These are phyloP conservation scores for Acanthamoeba triangularis DNA, from an alignment of 208 protist species.

Conservation along the genomic window DNA sequence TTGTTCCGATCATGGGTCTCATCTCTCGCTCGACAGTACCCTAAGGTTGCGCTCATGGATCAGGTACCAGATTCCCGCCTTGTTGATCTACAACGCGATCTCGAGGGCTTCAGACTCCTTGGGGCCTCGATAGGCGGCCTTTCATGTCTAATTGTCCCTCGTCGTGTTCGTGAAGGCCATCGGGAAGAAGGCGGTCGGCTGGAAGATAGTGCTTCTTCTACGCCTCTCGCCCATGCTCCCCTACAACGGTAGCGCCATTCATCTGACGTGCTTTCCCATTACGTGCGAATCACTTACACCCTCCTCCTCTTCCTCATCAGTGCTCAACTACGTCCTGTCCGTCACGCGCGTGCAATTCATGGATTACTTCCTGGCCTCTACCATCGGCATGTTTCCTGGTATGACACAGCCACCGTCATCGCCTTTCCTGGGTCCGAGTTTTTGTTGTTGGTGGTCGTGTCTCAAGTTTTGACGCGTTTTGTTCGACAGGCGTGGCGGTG, in stretches of 20 bases:
- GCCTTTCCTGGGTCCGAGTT: no score
- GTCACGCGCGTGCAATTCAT: constrained; percentile 46
- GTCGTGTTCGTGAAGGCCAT: background rate
- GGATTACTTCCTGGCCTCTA: constrained; percentile 45
- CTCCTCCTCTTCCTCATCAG: background rate
- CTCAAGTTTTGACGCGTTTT: background rate
- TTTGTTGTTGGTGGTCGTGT: background rate
- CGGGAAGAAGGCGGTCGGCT: constrained; percentile 63
- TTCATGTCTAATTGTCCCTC: background rate
- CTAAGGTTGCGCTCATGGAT: constrained; percentile 56
- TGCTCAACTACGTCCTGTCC: constrained; percentile 64
- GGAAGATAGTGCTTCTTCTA: constrained; percentile 63
- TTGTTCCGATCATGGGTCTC: constrained; percentile 56
- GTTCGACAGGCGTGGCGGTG: constrained; percentile 21
- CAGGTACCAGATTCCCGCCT: background rate
- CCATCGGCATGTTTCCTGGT: constrained; percentile 37
- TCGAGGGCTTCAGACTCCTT: background rate
- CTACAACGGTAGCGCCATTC: constrained; percentile 14
- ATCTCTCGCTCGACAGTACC: constrained; percentile 25
- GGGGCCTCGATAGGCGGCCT: background rate
- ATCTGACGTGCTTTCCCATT: background rate
- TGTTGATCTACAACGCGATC: background rate
- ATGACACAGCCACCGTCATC: background rate
- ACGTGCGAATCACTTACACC: background rate
- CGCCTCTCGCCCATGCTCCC: constrained; percentile 60